These are phyloP conservation scores for Blastobotrys terrestris DNA, from an alignment of 805 yeast species.

Conservation along the genomic window DNA sequence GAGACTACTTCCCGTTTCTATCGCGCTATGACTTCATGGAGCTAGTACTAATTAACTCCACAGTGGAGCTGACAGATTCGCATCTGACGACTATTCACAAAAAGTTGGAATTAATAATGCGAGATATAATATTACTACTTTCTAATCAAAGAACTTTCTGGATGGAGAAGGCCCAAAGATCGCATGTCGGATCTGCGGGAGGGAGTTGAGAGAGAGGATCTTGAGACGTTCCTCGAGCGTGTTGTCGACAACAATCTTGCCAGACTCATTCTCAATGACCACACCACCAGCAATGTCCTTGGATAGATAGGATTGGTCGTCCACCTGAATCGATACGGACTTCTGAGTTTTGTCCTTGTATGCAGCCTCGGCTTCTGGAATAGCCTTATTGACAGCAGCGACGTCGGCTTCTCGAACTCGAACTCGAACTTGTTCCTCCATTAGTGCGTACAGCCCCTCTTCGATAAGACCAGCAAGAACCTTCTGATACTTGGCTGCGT, in stretches of 20 bases:
- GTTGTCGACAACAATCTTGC: conserved; percentile 85
- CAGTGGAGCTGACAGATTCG: no score
- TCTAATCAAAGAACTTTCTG: conserved; percentile 84
- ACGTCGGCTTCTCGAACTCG: conserved; percentile 64
- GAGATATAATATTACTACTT: neutral
- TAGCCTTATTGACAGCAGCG: conserved; percentile 52
- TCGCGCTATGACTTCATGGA: no score
- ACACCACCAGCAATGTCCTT: conserved; percentile 81
- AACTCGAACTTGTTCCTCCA: conserved; percentile 63
- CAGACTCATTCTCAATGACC: conserved; percentile 58
- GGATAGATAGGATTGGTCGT: conserved; percentile 52
- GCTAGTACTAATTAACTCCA: no score
- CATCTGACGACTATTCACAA: no score
- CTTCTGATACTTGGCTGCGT: conserved; percentile 55
- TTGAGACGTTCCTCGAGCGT: conserved; percentile 92
- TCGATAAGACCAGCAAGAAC: conserved; percentile 72
- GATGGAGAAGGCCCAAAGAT: conserved; percentile 65
- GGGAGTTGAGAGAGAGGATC: conserved; percentile 71
- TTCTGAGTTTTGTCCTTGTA: conserved; percentile 59
- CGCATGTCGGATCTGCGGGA: conserved; percentile 89
- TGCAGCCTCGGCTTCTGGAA: conserved; percentile 52
- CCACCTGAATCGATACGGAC: conserved; percentile 49
- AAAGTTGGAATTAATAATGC: no score
- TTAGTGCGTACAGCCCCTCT: conserved; percentile 57
- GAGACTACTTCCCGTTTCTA: no score